Percentiles rank a stretch among this genome's conserved stretches.
Conservation (phyloP, 345 rosid genomes). For the Heritiera littoralis region DNA sequence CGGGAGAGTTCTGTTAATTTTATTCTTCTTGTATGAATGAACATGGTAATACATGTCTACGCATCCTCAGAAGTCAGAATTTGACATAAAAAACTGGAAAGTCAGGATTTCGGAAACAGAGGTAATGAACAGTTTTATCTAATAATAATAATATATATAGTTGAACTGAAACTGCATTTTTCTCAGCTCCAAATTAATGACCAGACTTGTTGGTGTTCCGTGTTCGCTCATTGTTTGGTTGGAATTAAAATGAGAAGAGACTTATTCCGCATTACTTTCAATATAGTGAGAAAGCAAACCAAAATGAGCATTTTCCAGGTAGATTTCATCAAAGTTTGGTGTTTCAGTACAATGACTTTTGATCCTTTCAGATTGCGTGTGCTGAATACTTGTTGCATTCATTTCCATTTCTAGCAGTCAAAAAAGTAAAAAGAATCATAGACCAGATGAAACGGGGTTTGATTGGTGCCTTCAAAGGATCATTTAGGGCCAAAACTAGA, state of each 20-base stretch:
- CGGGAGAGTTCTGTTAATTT: neutral
- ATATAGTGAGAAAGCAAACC: neutral
- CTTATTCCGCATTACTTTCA: neutral
- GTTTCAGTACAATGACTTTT: constrained; percentile 11
- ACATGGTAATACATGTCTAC: neutral
- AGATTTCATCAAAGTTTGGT: constrained; percentile 22
- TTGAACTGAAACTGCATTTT: neutral
- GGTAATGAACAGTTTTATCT: neutral
- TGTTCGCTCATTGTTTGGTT: neutral
- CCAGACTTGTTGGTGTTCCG: neutral
- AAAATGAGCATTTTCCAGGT: neutral
- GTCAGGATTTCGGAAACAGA: neutral
- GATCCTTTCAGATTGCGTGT: neutral
- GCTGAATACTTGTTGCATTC: neutral
- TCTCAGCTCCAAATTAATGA: neutral
- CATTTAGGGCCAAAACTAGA: neutral
- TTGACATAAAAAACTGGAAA: neutral
- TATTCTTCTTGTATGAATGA: neutral
- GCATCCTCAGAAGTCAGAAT: neutral
- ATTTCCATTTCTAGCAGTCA: constrained; percentile 10
- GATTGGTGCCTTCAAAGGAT: neutral
- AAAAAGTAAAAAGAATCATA: neutral
- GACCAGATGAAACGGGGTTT: neutral
- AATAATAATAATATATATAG: neutral
- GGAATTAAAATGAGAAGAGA: neutral